These are phyloP conservation scores for Leishmania major DNA, from an alignment of 208 protist species.

Conservation along the genomic window DNA sequence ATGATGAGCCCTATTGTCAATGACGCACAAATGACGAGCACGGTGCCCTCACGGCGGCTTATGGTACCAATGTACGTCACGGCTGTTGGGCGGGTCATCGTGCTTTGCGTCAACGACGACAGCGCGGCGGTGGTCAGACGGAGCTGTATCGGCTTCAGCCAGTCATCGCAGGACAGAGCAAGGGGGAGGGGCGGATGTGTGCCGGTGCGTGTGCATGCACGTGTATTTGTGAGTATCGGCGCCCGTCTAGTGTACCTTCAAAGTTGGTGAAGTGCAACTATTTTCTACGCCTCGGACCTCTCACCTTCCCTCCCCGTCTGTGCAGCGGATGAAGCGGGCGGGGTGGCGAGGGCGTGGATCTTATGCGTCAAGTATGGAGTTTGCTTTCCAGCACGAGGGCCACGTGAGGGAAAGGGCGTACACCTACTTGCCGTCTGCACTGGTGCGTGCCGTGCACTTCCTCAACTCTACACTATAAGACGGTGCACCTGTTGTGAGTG, in stretches of 20 bases:
- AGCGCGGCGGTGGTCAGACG: neutral
- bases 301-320: neutral
- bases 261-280: neutral
- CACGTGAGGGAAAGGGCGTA: neutral
- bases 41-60: conserved; percentile 30
- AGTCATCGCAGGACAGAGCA: neutral
- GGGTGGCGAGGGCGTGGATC: neutral
- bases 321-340: neutral
- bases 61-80: conserved; percentile 35
- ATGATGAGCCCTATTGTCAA: conserved; percentile 41
- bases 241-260: neutral
- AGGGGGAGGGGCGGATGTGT: neutral
- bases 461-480: neutral
- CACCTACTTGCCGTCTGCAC: neutral
- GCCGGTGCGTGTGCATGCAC: neutral
- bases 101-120: neutral
- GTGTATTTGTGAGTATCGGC: neutral
- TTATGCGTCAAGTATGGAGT: neutral
- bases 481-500: neutral
- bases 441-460: neutral
- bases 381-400: neutral
- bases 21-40: conserved; percentile 41
- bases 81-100: neutral
- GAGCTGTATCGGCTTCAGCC: neutral
- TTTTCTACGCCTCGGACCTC: neutral